Evolutionary conservation across 2,329 filamentous ascomycete genomes (phyloP).

Genomic region (Fusarium bulbicola): DNA sequence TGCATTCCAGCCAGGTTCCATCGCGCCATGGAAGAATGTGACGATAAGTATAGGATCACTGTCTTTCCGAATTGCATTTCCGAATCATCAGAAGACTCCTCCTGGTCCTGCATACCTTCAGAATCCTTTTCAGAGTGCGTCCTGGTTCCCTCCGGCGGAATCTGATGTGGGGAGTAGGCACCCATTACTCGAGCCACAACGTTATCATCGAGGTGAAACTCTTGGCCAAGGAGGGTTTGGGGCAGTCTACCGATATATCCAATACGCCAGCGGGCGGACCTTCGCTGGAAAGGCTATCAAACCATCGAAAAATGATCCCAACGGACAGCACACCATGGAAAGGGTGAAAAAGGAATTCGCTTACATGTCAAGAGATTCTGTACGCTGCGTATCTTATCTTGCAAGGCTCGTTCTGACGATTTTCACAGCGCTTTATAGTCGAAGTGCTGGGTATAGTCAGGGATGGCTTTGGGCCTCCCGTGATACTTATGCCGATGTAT

Average conservation of each 20-base stretch:
- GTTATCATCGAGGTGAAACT: background rate
- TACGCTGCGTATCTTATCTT: background rate
- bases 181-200: background rate
- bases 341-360: background rate
- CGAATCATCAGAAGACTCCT: background rate
- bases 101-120: background rate
- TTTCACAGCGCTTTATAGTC: background rate
- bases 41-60: background rate
- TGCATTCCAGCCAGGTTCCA: background rate
- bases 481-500: background rate
- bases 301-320: background rate
- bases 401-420: background rate
- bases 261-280: background rate
- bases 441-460: background rate
- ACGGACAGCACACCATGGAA: background rate
- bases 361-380: background rate
- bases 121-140: background rate
- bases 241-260: rapidly evolving
- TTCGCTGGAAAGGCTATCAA: background rate
- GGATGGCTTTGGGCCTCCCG: background rate
- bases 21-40: background rate
- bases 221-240: background rate
- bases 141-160: background rate
- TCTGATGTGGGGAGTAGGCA: background rate
- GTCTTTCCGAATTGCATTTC: background rate